Evolutionary conservation across 345 rosid species (phyloP), one percentile per base, ranked within the genome.

Genomic region (Moringa oleifera): DNA sequence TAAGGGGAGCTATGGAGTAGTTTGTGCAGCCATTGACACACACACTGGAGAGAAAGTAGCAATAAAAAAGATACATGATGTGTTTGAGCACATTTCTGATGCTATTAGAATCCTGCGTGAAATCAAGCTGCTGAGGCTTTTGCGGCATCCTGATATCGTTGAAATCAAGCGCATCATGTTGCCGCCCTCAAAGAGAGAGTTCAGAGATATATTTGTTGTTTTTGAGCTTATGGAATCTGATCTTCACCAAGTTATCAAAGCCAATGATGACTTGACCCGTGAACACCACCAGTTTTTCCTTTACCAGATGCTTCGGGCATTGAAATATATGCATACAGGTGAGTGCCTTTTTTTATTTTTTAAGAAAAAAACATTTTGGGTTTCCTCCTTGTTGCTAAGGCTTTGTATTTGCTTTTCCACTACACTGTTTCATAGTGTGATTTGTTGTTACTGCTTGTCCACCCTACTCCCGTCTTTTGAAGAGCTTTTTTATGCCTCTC

Each of bases 201-300:
- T 95, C 66, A 89, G 67, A 75, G 99, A 95, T 67, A 90, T 93
- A 25, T 90, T 71, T 78, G 95, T 93, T 36, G 96, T 93, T 64
- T 95, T 95, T 79, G 97, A 95, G 90, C 95, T 95, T 45, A 91
- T 95, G 97, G 97, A 94, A 73, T 95, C 99, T n/a, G 99, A 95
- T 69, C 91, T 94, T 64, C 99, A 94, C 61, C 97, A 94, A 71
- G 99, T 94, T 65, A 91, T 94, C 68, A 91, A 91, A 83, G 96
- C 97, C 61, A 95, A 95, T 68, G 95, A 91, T 71, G 99, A 95
- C 50, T 81, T 95, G 82, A 95, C 97, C 1, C 78, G 76, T n/a
- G 99, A 95, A 58, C 99, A 95, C 70, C 99, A 85, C 57, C 99
- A 91, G 61, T 95, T 95, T 71, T 95, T 95, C 63, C 97, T 95